A percentile compares a stretch with the other conserved stretches of the same genome.
These are phyloP conservation scores for Cyphellophora attinorum DNA, from an alignment of 2,329 filamentous ascomycete genomes.

Conservation along the genomic window DNA sequence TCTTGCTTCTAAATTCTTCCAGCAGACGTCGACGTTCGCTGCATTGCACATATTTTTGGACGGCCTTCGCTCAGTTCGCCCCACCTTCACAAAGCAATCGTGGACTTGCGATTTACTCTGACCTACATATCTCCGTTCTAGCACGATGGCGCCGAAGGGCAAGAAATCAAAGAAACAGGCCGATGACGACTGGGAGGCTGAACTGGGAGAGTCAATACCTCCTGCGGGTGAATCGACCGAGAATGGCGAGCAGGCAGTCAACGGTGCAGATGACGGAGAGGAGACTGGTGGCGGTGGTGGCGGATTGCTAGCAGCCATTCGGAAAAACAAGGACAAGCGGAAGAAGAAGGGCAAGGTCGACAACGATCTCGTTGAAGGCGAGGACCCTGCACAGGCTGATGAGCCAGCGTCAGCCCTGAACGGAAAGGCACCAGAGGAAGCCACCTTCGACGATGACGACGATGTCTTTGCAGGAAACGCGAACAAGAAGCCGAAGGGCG, in stretches of 20 bases:
- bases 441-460: slow-evolving; percentile 69
- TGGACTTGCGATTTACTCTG: no score
- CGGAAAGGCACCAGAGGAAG: slow-evolving; percentile 70
- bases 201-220: slow-evolving; percentile 69
- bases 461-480: slow-evolving; percentile 72
- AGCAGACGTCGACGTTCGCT: no score
- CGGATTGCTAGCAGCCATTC: slow-evolving; percentile 69
- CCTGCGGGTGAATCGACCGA: slow-evolving; percentile 46
- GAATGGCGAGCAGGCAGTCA: slow-evolving; percentile 34
- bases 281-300: slow-evolving; percentile 45
- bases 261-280: slow-evolving; percentile 41
- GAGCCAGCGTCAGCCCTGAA: slow-evolving; percentile 37
- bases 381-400: slow-evolving; percentile 41
- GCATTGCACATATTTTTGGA: no score
- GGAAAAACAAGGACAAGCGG: slow-evolving; percentile 75
- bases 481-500: slow-evolving; percentile 62
- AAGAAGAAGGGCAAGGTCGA: slow-evolving; percentile 79
- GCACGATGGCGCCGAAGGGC: slow-evolving; percentile 81
- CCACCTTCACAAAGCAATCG: no score
- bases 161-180: slow-evolving; percentile 73
- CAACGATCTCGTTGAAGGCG: slow-evolving; percentile 66
- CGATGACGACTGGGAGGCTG: slow-evolving; percentile 93
- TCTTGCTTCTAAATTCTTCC: no score
- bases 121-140: no score
- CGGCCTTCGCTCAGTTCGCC: no score